A percentile compares a stretch with the other conserved stretches of the same genome.
Conservation (phyloP, 2,329 filamentous ascomycete species). For the Colletotrichum eleusines region DNA sequence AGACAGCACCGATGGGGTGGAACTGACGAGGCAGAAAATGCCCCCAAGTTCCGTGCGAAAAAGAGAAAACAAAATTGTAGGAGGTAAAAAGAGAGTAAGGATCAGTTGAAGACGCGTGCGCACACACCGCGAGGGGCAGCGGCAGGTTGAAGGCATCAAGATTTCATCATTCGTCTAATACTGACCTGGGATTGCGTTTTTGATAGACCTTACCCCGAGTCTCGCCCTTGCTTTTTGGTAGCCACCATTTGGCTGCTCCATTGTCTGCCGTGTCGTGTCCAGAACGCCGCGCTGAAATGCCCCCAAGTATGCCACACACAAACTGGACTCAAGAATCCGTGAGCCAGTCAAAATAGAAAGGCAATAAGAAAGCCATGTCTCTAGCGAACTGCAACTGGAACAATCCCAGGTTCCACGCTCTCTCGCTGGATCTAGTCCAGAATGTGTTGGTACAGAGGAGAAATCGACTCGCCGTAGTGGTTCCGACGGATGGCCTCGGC, state of each 20-base stretch:
- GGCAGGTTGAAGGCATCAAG: slow-evolving; percentile 41
- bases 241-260: slow-evolving; percentile 42
- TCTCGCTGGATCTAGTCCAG: slow-evolving; percentile 56
- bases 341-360: slow-evolving; percentile 19
- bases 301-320: slow-evolving; percentile 37
- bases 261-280: slow-evolving; percentile 25
- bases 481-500: slow-evolving; percentile 95
- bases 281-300: slow-evolving; percentile 52
- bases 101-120: slow-evolving; percentile 27
- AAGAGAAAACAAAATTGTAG: slow-evolving; percentile 11
- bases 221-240: slow-evolving; percentile 42
- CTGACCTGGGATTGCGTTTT: slow-evolving; percentile 30
- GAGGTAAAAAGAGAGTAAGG: slow-evolving; percentile 37
- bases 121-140: slow-evolving; percentile 35
- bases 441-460: slow-evolving; percentile 76
- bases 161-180: slow-evolving; percentile 43
- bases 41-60: slow-evolving; percentile 4
- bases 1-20: slow-evolving; percentile 74
- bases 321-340: slow-evolving; percentile 23
- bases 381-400: slow-evolving; percentile 38
- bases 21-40: background rate
- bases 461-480: slow-evolving; percentile 92
- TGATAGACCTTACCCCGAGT: slow-evolving; percentile 29
- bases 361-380: slow-evolving; percentile 25
- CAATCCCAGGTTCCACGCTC: slow-evolving; percentile 44